A percentile compares a stretch with the other conserved stretches of the same genome.
These are phyloP conservation scores for Silene conica DNA, from an alignment of 148 eudicot genomes.

Conservation along the genomic window DNA sequence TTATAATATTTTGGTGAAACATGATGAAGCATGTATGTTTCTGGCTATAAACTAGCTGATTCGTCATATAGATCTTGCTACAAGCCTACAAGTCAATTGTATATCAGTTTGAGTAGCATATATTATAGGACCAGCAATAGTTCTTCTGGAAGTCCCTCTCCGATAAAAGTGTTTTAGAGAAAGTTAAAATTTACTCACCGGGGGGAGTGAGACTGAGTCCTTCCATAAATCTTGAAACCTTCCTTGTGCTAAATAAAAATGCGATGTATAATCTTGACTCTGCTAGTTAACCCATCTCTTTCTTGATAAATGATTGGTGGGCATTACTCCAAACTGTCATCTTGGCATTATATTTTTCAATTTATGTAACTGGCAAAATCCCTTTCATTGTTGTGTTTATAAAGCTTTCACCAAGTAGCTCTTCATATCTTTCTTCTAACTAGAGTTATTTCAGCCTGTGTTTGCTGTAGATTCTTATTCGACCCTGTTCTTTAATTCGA, in stretches of 20 bases:
- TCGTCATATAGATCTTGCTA: neutral
- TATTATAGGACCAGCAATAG: neutral
- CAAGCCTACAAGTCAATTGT: neutral
- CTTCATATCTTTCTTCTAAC: no score
- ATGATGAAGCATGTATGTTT: neutral
- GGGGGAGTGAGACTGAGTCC: neutral
- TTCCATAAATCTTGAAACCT: neutral
- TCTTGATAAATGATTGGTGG: neutral
- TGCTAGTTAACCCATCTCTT: neutral
- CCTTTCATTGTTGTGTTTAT: neutral
- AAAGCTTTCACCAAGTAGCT: no score
- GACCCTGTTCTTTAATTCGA: neutral
- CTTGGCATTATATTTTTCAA: neutral
- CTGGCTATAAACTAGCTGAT: neutral
- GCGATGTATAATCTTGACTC: neutral
- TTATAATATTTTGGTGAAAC: neutral
- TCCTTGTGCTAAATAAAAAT: neutral
- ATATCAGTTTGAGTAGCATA: neutral
- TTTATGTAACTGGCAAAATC: neutral
- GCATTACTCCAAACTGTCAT: neutral
- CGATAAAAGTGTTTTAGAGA: neutral
- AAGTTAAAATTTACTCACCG: neutral
- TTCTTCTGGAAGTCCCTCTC: neutral
- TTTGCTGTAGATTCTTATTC: neutral
- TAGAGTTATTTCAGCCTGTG: neutral